phyloP scores from a whole-genome alignment of 179 eudicot species.

The Silene noctiflora region DNA sequence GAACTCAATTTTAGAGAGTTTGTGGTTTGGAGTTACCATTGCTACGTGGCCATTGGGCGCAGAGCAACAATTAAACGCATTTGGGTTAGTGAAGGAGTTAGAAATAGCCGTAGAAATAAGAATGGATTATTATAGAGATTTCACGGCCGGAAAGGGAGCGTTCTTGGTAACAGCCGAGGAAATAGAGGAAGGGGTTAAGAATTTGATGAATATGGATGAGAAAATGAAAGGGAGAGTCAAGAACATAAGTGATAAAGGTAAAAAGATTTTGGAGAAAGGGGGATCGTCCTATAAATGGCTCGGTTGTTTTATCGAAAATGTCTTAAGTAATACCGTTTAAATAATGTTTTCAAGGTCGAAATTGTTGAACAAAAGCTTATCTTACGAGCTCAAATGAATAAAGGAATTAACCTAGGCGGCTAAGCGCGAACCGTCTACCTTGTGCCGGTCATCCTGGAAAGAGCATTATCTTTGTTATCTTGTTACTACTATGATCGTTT shows the following conservation, averaged over 20 bases:
- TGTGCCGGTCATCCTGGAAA: too few relatives aligned
- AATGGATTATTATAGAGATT: neutral
- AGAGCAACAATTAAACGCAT: constrained; percentile 7
- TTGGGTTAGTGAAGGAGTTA: constrained; percentile 3
- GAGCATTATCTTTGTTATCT: too few relatives aligned
- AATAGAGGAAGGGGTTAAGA: neutral
- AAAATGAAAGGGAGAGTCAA: neutral
- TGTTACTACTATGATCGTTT: too few relatives aligned
- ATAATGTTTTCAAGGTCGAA: too few relatives aligned
- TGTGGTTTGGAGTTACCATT: constrained; percentile 17
- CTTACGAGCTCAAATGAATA: too few relatives aligned
- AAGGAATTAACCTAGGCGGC: too few relatives aligned
- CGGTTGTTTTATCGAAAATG: neutral
- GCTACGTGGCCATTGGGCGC: constrained; percentile 14
- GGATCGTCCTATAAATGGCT: constrained; percentile 16
- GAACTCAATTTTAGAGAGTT: neutral
- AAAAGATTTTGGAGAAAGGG: neutral
- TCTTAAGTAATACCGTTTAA: neutral
- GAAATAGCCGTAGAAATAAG: constrained; percentile 12
- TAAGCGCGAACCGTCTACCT: too few relatives aligned
- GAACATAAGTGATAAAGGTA: neutral
- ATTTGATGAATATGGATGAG: constrained; percentile 1
- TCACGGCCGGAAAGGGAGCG: too few relatives aligned
- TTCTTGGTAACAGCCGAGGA: neutral
- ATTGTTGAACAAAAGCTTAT: too few relatives aligned